Evolutionary conservation across 2,329 filamentous ascomycete genomes (phyloP), one percentile per base, ranked within the genome.

Genomic region (Fusarium sambucinum): DNA sequence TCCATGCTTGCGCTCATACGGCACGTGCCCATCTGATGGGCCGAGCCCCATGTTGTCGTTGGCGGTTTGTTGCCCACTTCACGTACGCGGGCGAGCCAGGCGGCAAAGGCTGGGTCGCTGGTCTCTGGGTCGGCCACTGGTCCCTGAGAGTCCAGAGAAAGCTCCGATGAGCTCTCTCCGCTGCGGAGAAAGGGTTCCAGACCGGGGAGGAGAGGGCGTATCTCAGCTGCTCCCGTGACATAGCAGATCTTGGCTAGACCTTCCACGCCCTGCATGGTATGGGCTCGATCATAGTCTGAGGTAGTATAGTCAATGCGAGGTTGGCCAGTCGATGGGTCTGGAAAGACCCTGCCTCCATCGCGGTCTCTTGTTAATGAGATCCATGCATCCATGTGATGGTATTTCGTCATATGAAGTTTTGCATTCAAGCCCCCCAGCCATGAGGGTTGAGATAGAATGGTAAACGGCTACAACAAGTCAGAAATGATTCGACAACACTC

Each of bases 1-100:
- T 79, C 77, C 55, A 78, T 77, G 65, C 77, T 78, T 42, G 82
- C 81, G 61, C 87, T 88, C 92, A 94, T 95, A 4, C 90, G 83
- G 73, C 90, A 92, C 12, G 88, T 88, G 23, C 91, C 90, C 92
- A 94, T 94, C 80, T 94, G 92, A 78, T 95, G 92, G 19, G 92
- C 92, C n/a, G 88, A 91, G 30, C 83, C 80, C 72, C 88, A 92
- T n/a, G 80, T 76, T 23, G 83, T 81, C 30, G 83, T 80, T 0
- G 87, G 86, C 19, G 83, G 81, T 59, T 79, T 80, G 48, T 84
- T 85, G 38, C 85, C 83, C 21, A 87, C 79, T 35, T 74, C 74
- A 56, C 84, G 78, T 14, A 90, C 62, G 52, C 80, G 75, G 8
- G 76, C 75, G 4, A 92, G 78, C 91, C 91, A 94, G 10, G 81